Base-by-base conservation (phyloP, 2,329 filamentous ascomycete genomes). In the Alternaria novae-zelandiae region DNA sequence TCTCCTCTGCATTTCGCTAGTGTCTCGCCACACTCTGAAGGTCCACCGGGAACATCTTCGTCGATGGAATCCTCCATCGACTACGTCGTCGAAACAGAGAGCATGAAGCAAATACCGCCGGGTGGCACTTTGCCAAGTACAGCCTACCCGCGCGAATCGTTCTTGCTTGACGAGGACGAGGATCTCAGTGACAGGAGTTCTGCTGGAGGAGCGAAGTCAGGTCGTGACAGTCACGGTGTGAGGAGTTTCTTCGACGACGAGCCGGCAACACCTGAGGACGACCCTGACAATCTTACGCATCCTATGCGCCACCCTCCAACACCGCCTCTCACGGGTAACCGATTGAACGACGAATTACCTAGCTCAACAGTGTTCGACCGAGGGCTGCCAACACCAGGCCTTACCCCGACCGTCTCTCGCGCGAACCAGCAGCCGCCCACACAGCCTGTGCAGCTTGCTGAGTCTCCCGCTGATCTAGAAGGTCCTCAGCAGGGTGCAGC, bases 161-260 rank as follows among this genome's bases (percentile, higher is more conserved):
- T 86, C 70, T 74, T 86, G 5, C 79, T 86, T 6, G 81, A 86
- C 59, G 85, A 87, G 44, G 84, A 86, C 58, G 83, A 87, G 65
- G 84, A 84, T 50, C 74, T 87, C 30, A 88, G 86, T 59, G 87
- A 88, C 54, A 69, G 84, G 36, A 85, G 65, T 7, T 74, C 86
- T 20, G 85, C 86, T 47, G 85, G 86, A 49, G 83, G 84, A 57
- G 82, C 85, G n/a, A 70, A 68, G 44, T 80, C 80, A 5, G 78
- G 78, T 6, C 71, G 70, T 21, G 73, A 68, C 3, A 80, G 76
- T 53, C 76, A 81, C 32, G 82, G 80, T 21, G 80, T 83, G 17
- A 75, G 81, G 25, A 85, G 82, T 67, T 85, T 85, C 71, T 83
- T 84, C 70, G 82, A 83, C n/a, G 83, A 85, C 53, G 83, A 84